Evolutionary conservation across 108 stramenopile genomes (phyloP), one percentile per base, ranked within the genome.

Genomic region (Nitzschia inconspicua): DNA sequence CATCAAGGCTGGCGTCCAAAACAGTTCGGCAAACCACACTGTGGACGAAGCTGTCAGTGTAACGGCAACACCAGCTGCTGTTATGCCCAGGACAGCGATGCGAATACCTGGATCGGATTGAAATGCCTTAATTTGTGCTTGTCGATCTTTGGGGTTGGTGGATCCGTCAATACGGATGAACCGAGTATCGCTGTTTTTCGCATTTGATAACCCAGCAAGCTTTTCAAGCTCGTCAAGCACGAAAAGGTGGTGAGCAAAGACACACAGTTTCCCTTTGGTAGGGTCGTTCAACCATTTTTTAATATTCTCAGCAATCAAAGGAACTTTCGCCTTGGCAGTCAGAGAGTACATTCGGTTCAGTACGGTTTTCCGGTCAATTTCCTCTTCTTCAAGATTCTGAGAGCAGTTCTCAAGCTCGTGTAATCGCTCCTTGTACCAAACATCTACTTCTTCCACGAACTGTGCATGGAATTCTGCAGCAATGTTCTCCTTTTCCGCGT

Each of bases 11-110:
- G 97, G 96, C 24, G 97, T 97, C 95, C 95, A 96, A 60, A 95
- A 96, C 13, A 99, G 78, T 66, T 99, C 98, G 23, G 96, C 88
- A 59, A 99, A 99, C 78, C 95, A 89, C 14, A 97, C 96, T 19
- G 89, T 90, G 29, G 86, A 91, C n/a, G 96, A 89, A 4, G 97
- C 97, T 13, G 98, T 99, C 32, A 99, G 72, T 11, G 98, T 99
- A 11, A 99, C 86, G 44, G 94, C 98, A 5, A 96, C 91, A 8
- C 98, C 98, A 1, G 97, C 97, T 14, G 98, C 96, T 26, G 97
- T 98, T 19, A 99, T 95, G 28, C 94, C 90, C 61, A 98, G 60
- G 18, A 99, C 51, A 0, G 96, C 97, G 30, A 97, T 75, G 6
- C 94, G 75, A 20, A 89, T 60, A 5, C 64, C 55, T 5, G 96